Base-by-base conservation (phyloP, 352 stramenopile genomes). In the Pythium dissotocum region DNA sequence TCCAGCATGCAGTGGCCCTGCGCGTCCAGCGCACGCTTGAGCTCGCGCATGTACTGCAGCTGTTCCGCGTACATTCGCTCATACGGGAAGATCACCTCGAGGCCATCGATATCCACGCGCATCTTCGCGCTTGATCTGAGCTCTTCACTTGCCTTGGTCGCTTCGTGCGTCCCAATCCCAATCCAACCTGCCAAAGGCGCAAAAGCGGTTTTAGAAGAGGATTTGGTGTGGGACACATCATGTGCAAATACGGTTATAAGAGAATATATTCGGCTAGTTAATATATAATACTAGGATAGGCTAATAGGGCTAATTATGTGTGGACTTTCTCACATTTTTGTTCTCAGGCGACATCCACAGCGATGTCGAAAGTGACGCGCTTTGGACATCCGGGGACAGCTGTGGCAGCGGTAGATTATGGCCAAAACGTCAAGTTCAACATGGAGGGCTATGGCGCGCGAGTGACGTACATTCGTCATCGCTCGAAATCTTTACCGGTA, bases 31-130 rank as follows among this genome's bases (percentile, higher is more conserved):
- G 97, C 88, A 44, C 97, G 91, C 87, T 99, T 99, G 13, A 99
- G 82, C 67, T 98, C 93, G 30, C 95, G 86, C 98, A 99, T 99
- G 81, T 99, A 99, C 73, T 99, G 88, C 69, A 99, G 97, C 83
- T 99, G 98, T 77, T 99, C 98, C 44, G 97, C 80, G 82, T 99
- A 99, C 78, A 99, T 98, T 63, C 82, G 83, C 58, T 91, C 82
- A 63, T 99, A 99, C 44, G 97, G 98, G 76, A 99, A 99, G 72
- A 99, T 96, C 46, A 99, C 97, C 67, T 98, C 90, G 18, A 99
- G 80, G 33, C 94, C 97, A 84, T 99, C 97, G 53, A 99, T 90
- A 56, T 98, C 82, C 65, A 99, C 95, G 67, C 90, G 87, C 92
- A 98, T 98, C 65, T 33, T 81, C 16, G n/a, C 61, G 3, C 21